phyloP scores from a whole-genome alignment of 129 eudicot genomes.

The Saussurea involucrata region DNA sequence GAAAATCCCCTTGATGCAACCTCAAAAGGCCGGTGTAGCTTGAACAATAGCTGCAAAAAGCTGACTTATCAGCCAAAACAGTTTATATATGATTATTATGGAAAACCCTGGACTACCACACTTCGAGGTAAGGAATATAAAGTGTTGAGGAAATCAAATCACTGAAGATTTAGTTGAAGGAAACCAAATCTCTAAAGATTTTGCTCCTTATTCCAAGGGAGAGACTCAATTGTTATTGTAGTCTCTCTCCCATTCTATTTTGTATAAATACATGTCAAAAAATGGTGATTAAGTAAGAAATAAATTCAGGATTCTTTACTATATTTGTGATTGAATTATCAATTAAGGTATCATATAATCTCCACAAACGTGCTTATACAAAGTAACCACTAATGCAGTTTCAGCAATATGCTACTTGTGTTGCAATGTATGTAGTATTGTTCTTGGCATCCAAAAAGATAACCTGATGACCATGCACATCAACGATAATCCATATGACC shows the following conservation, averaged over 20 bases:
- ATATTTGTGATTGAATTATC: not conserved
- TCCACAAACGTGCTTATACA: not conserved
- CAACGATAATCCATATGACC: not conserved
- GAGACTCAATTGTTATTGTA: not conserved
- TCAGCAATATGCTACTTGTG: not conserved
- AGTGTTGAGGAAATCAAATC: not conserved
- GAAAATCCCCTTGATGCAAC: conserved; percentile 88
- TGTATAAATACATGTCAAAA: not conserved
- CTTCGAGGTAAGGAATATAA: not conserved
- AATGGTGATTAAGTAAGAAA: not conserved
- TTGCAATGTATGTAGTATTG: not conserved
- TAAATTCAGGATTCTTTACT: not conserved
- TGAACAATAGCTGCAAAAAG: conserved; percentile 68
- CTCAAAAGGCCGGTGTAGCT: conserved; percentile 79
- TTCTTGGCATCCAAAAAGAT: not conserved
- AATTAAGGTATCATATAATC: not conserved
- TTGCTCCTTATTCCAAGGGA: not conserved
- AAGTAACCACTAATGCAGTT: not conserved
- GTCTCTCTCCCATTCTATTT: not conserved
- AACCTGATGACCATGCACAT: not conserved
- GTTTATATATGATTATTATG: not conserved
- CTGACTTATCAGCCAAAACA: not conserved
- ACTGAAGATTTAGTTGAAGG: not conserved
- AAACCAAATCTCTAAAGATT: not conserved
- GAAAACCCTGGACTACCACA: not conserved